A percentile compares a stretch with the other conserved stretches of the same genome.
These are phyloP conservation scores for Colletotrichum sp. DNA, from an alignment of 2,329 filamentous ascomycete genomes.

Conservation along the genomic window DNA sequence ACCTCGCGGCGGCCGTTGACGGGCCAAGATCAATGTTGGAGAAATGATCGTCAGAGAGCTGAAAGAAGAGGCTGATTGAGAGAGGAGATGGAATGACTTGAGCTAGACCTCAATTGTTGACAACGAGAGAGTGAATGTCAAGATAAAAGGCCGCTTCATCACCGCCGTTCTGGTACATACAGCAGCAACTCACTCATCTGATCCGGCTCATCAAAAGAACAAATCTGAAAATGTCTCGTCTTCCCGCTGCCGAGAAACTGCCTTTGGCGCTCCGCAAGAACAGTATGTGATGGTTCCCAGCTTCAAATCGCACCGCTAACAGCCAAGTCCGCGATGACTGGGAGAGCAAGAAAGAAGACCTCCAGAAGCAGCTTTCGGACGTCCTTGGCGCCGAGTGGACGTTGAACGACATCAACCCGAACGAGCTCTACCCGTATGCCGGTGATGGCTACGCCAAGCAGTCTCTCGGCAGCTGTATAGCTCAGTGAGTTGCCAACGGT, in stretches of 20 bases:
- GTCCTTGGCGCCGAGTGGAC: slow-evolving; percentile 55
- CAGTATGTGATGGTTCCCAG: slow-evolving; percentile 33
- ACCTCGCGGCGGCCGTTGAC: background rate
- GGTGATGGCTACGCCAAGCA: slow-evolving; percentile 44
- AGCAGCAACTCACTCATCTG: background rate
- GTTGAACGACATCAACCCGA: slow-evolving; percentile 49
- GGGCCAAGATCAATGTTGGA: background rate
- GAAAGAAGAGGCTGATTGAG: background rate
- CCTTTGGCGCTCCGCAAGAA: slow-evolving; percentile 58
- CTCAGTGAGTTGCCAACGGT: slow-evolving; percentile 35
- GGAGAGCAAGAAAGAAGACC: slow-evolving; percentile 50
- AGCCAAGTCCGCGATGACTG: slow-evolving; percentile 56
- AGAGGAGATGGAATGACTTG: background rate
- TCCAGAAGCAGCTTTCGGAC: slow-evolving; percentile 49
- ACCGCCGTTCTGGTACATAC: background rate
- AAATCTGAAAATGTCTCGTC: slow-evolving; percentile 35
- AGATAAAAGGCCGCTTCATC: background rate
- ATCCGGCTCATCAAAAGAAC: background rate
- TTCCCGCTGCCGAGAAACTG: slow-evolving; percentile 55
- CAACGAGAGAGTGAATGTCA: background rate
- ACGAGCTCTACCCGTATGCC: slow-evolving; percentile 52
- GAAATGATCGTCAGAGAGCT: background rate
- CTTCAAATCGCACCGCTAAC: slow-evolving; percentile 4
- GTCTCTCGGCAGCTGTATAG: slow-evolving; percentile 49
- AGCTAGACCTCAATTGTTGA: background rate